phyloP scores from a whole-genome alignment of 1,284 basidiomycete genomes.

The Chalciporus sp. region DNA sequence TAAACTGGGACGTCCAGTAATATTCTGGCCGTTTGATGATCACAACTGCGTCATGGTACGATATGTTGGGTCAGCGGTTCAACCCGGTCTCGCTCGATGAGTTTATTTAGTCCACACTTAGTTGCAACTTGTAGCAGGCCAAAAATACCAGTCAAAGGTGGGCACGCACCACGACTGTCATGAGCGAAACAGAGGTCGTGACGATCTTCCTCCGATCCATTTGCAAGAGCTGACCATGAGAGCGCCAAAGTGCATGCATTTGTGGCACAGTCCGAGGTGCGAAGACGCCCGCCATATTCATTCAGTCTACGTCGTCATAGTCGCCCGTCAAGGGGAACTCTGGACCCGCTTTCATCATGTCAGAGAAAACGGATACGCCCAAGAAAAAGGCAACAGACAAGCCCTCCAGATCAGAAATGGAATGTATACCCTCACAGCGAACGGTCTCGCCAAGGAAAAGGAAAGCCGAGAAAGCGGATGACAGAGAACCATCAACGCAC shows the following conservation, averaged over 20 bases:
- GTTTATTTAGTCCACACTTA: slow-evolving; percentile 14
- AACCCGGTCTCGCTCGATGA: background rate
- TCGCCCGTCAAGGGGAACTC: slow-evolving; percentile 14
- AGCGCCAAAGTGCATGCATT: background rate
- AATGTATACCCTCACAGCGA: slow-evolving; percentile 15
- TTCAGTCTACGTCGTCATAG: slow-evolving; percentile 15
- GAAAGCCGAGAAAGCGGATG: slow-evolving; percentile 24
- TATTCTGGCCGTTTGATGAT: no score
- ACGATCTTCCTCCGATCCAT: background rate
- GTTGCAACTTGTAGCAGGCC: slow-evolving; percentile 4
- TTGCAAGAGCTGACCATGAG: slow-evolving; percentile 5
- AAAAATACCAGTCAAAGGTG: slow-evolving; percentile 6
- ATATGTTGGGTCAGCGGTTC: no score
- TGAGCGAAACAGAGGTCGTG: background rate
- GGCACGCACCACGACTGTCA: background rate
- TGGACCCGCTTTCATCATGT: slow-evolving; percentile 26
- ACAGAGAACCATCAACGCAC: slow-evolving; percentile 15
- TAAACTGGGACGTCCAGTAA: no score
- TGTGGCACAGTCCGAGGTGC: slow-evolving; percentile 27
- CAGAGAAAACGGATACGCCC: slow-evolving; percentile 26
- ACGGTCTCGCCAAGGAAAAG: slow-evolving; percentile 29
- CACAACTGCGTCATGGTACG: no score
- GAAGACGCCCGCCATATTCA: slow-evolving; percentile 33
- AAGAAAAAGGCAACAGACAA: slow-evolving; percentile 25
- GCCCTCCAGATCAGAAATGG: slow-evolving; percentile 18